Evolutionary conservation across 2,329 filamentous ascomycete species (phyloP).

Genomic region (Clarireedia hainanense): DNA sequence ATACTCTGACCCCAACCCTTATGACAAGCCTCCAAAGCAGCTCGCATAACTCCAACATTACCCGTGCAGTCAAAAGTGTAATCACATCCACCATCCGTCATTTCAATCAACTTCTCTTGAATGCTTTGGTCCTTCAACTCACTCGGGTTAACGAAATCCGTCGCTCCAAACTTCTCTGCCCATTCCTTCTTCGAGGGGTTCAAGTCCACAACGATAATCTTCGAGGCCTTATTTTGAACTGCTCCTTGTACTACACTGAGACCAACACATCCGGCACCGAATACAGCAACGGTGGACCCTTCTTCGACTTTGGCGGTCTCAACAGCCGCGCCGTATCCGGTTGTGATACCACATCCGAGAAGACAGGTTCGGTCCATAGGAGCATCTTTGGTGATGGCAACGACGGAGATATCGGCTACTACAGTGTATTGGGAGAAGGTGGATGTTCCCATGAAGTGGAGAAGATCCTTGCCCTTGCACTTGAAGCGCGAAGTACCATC

Average conservation of each 20-base stretch:
- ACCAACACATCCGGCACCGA: slow-evolving; percentile 93
- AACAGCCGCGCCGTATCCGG: slow-evolving; percentile 89
- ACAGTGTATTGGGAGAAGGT: slow-evolving; percentile 99
- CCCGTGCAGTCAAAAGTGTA: slow-evolving; percentile 99
- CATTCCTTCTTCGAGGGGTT: slow-evolving; percentile 89
- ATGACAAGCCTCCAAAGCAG: slow-evolving; percentile 94
- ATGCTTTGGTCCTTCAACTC: slow-evolving; percentile 73
- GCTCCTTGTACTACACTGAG: slow-evolving; percentile 92
- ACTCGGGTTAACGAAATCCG: slow-evolving; percentile 90
- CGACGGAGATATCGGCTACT: slow-evolving; percentile 95
- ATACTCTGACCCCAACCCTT: slow-evolving; percentile 99
- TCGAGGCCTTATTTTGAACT: slow-evolving; percentile 43
- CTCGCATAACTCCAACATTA: slow-evolving; percentile 92
- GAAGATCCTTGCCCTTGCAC: slow-evolving; percentile 87
- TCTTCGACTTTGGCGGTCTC: slow-evolving; percentile 90
- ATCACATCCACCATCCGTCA: slow-evolving; percentile 97
- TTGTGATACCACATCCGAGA: slow-evolving; percentile 96
- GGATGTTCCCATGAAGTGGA: slow-evolving; percentile 99
- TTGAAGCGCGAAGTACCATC: slow-evolving; percentile 93
- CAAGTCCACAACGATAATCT: slow-evolving; percentile 61
- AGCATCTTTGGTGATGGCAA: slow-evolving; percentile 82
- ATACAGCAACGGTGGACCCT: slow-evolving; percentile 83
- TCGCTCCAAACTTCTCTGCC: slow-evolving; percentile 90
- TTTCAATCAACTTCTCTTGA: slow-evolving; percentile 87
- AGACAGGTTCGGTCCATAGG: slow-evolving; percentile 95